Conservation (phyloP, 176 grass and related monocot species). For the Zoysia japonica region DNA sequence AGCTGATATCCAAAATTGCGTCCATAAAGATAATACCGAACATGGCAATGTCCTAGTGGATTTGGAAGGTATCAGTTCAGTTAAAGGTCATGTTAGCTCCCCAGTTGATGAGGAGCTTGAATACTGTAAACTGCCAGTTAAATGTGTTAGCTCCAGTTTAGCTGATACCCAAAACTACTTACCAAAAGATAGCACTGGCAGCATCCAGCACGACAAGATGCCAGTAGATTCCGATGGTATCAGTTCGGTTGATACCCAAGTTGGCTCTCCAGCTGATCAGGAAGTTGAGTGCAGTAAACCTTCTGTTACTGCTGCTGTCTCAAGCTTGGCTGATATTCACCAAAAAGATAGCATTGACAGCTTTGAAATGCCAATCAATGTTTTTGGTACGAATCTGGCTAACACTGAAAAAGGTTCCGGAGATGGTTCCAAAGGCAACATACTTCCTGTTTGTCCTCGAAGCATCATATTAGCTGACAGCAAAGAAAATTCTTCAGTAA, state of each 20-base stretch:
- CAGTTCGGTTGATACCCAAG: neutral
- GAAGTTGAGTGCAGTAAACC: neutral
- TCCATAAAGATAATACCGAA: neutral
- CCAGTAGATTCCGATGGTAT: neutral
- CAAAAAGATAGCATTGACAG: neutral
- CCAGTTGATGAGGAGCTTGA: neutral
- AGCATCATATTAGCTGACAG: slow-evolving; percentile 17
- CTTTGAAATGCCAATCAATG: neutral
- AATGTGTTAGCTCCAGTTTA: slow-evolving; percentile 9
- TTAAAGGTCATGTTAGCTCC: slow-evolving; percentile 9
- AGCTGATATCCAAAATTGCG: neutral
- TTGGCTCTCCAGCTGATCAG: neutral
- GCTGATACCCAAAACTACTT: neutral
- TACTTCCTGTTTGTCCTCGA: neutral
- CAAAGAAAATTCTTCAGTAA: neutral
- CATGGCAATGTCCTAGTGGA: neutral
- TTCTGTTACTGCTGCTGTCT: neutral
- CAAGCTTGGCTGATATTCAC: slow-evolving; percentile 11
- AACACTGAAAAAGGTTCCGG: neutral
- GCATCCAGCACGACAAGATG: neutral
- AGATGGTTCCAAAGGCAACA: neutral
- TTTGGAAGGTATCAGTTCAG: slow-evolving; percentile 29
- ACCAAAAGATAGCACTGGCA: neutral
- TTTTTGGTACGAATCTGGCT: neutral
- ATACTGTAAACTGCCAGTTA: neutral